phyloP scores from a whole-genome alignment of 2,329 filamentous ascomycete genomes.

The Aspergillus luchuensis region DNA sequence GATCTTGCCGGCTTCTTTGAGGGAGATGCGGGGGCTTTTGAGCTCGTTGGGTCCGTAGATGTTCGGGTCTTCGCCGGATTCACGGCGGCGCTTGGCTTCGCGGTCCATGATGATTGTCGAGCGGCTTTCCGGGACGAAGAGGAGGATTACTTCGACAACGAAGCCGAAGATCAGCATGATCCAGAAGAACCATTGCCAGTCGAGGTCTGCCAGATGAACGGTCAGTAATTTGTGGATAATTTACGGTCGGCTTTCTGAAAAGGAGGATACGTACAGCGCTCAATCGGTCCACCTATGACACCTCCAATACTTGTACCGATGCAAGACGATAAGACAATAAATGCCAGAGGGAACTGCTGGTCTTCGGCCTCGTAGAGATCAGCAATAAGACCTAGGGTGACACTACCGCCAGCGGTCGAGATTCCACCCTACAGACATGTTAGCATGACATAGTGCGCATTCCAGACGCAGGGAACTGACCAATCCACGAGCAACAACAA shows the following conservation, averaged over 20 bases:
- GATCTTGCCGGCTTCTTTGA: slow-evolving; percentile 39
- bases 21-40: slow-evolving; percentile 49
- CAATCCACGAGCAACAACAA: slow-evolving; percentile 65
- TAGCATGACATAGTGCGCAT: background rate
- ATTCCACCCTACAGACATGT: slow-evolving; percentile 48
- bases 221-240: too few species aligned
- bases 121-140: slow-evolving; percentile 59
- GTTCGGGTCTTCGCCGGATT: slow-evolving; percentile 56
- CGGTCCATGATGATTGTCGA: slow-evolving; percentile 58
- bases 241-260: too few species aligned
- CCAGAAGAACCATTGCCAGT: slow-evolving; percentile 63
- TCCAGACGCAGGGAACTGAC: slow-evolving; percentile 23
- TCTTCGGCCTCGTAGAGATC: slow-evolving; percentile 57
- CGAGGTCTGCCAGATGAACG: slow-evolving; percentile 19
- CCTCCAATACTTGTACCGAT: slow-evolving; percentile 54
- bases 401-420: slow-evolving; percentile 61
- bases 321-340: slow-evolving; percentile 56
- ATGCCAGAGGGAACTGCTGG: slow-evolving; percentile 59
- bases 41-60: slow-evolving; percentile 65
- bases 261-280: slow-evolving; percentile 26
- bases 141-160: slow-evolving; percentile 54
- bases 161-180: slow-evolving; percentile 60
- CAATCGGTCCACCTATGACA: slow-evolving; percentile 53
- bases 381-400: slow-evolving; percentile 61
- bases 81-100: slow-evolving; percentile 58